Evolutionary conservation across 179 eudicot genomes (phyloP).

Genomic region (Nepenthes alata): DNA sequence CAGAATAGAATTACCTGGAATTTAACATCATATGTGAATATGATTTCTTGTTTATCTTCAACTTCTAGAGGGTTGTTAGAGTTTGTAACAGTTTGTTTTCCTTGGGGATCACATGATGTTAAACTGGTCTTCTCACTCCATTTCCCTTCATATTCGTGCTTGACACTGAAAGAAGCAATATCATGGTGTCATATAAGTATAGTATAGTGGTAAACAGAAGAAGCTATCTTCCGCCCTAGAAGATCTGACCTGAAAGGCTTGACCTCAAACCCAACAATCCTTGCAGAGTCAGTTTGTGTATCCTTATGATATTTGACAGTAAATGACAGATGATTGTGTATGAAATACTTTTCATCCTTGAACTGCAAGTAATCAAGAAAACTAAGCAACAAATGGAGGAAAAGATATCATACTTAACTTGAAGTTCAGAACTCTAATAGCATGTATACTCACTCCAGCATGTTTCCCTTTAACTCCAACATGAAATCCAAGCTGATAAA

Average conservation of each 20-base stretch:
- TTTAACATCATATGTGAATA: constrained; percentile 40
- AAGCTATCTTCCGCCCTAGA: background rate
- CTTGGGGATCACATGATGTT: constrained; percentile 30
- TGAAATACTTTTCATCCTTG: constrained; percentile 27
- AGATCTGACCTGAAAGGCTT: constrained; percentile 45
- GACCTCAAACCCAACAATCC: constrained; percentile 60
- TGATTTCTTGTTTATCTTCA: constrained; percentile 39
- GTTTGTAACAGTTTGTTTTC: constrained; percentile 25
- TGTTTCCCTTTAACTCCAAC: constrained; percentile 63
- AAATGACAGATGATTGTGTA: constrained; percentile 49
- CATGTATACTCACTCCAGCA: constrained; percentile 46
- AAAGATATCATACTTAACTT: background rate
- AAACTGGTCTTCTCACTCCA: constrained; percentile 32
- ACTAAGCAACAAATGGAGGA: constrained; percentile 2
- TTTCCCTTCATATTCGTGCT: constrained; percentile 40
- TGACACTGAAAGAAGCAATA: constrained; percentile 22
- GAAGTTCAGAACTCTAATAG: background rate
- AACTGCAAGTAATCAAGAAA: constrained; percentile 13
- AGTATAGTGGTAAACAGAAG: background rate
- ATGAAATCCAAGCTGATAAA: constrained; percentile 57
- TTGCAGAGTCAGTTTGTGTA: constrained; percentile 31
- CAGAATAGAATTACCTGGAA: constrained; percentile 22
- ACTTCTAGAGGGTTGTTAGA: constrained; percentile 40
- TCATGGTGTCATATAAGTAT: background rate
- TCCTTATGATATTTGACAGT: constrained; percentile 46